Percentiles rank a stretch among this genome's conserved stretches.
Evolutionary conservation across 371 early-diverging fungal species (phyloP).

Genomic region (Fennellomyces sp.): DNA sequence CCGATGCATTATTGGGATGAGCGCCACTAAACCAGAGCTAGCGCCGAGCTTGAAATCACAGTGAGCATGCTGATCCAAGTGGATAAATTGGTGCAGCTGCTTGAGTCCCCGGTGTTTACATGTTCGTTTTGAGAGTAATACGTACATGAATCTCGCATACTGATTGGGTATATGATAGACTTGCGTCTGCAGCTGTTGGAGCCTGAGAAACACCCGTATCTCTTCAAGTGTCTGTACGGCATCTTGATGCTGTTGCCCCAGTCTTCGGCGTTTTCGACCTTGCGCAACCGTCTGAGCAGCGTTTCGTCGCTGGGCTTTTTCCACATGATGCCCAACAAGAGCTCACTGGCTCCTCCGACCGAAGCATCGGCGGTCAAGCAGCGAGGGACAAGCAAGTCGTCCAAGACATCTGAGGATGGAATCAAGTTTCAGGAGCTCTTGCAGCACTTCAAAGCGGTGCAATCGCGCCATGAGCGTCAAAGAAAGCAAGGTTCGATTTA

Average conservation of each 20-base stretch:
- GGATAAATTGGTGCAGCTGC: conserved; percentile 91
- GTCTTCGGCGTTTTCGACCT: conserved; percentile 87
- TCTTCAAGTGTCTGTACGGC: conserved; percentile 89
- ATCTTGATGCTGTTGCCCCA: conserved; percentile 94
- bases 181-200: conserved; percentile 89
- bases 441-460: conserved; percentile 59
- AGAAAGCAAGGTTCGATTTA: conserved; percentile 31
- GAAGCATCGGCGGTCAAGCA: conserved; percentile 8
- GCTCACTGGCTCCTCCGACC: conserved; percentile 22
- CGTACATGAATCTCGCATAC: not conserved
- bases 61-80: conserved; percentile 88
- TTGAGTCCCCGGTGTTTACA: conserved; percentile 94
- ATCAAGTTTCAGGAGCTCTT: conserved; percentile 56
- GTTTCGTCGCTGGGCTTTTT: conserved; percentile 68
- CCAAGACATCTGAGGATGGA: conserved; percentile 12
- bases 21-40: conserved; percentile 5
- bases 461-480: conserved; percentile 58
- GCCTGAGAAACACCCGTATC: conserved; percentile 78
- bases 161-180: conserved; percentile 32
- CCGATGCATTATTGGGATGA: not conserved
- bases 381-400: conserved; percentile 2
- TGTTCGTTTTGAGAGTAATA: conserved; percentile 37
- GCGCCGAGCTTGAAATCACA: conserved; percentile 88
- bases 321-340: conserved; percentile 53
- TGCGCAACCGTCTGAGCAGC: conserved; percentile 84